Conservation (phyloP, 441 rosid species). For the Lepidium campestre region DNA sequence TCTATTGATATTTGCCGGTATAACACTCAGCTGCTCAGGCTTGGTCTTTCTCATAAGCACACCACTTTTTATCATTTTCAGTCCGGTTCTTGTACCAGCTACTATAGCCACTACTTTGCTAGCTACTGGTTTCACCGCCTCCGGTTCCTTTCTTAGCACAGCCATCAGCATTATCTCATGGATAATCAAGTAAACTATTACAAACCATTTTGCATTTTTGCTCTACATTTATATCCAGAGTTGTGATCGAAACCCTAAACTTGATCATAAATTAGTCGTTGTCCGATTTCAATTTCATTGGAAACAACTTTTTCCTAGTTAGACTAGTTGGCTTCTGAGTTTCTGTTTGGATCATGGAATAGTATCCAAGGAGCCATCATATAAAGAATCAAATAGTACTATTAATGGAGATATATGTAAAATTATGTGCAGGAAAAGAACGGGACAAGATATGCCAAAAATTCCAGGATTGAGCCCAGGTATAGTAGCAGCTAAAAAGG, state of each 20-base stretch:
- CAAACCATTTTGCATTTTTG: not conserved
- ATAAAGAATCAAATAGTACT: too few species aligned
- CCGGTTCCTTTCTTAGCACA: conserved; percentile 54
- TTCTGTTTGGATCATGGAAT: too few species aligned
- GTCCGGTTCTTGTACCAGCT: conserved; percentile 78
- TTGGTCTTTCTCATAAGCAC: conserved; percentile 55
- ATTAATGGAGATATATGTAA: not conserved
- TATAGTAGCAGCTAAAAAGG: too few species aligned
- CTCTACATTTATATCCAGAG: too few species aligned
- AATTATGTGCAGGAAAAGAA: not conserved
- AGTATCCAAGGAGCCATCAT: too few species aligned
- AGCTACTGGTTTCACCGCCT: conserved; percentile 51
- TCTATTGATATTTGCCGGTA: conserved; percentile 51
- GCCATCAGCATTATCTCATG: conserved; percentile 50
- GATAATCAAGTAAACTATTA: conserved; percentile 45
- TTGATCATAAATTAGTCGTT: too few species aligned
- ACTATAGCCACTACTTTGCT: conserved; percentile 41
- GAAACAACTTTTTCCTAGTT: too few species aligned
- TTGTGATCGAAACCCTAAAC: too few species aligned
- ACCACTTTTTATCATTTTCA: conserved; percentile 63
- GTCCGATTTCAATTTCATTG: too few species aligned
- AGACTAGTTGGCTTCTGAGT: too few species aligned
- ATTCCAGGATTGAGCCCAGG: conserved; percentile 19
- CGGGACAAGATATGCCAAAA: conserved; percentile 1
- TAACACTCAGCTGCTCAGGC: conserved; percentile 55